Evolutionary conservation across 208 protist genomes (phyloP).

Genomic region (Leishmania martiniquensis): DNA sequence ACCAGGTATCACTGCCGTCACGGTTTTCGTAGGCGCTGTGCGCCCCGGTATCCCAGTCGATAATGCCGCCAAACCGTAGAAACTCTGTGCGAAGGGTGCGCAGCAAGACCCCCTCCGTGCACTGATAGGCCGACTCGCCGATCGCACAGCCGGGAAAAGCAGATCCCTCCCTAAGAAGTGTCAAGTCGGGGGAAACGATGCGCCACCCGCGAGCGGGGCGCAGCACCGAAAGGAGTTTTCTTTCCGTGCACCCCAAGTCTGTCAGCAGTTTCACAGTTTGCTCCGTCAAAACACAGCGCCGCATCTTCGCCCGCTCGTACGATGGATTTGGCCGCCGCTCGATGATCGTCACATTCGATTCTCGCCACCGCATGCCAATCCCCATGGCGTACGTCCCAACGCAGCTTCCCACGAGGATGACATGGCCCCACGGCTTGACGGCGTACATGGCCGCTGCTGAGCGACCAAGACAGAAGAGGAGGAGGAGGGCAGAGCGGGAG

Average conservation of each 20-base stretch:
- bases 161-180: slow-evolving; percentile 45
- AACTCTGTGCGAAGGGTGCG: slow-evolving; percentile 72
- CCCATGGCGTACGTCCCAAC: slow-evolving; percentile 80
- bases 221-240: slow-evolving; percentile 49
- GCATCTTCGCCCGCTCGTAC: slow-evolving; percentile 43
- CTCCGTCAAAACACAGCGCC: slow-evolving; percentile 70
- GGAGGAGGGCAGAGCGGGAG: slow-evolving; percentile 15
- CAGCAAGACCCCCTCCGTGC: slow-evolving; percentile 61
- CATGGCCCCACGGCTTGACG: slow-evolving; percentile 87
- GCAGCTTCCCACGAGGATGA: slow-evolving; percentile 66
- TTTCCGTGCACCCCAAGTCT: slow-evolving; percentile 71
- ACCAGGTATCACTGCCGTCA: slow-evolving; percentile 72
- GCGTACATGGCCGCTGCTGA: slow-evolving; percentile 67
- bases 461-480: slow-evolving; percentile 17
- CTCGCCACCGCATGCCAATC: slow-evolving; percentile 87
- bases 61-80: slow-evolving; percentile 68
- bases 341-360: slow-evolving; percentile 74
- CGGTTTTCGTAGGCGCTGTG: slow-evolving; percentile 66
- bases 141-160: slow-evolving; percentile 75
- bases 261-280: slow-evolving; percentile 73
- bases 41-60: slow-evolving; percentile 67
- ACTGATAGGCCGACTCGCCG: slow-evolving; percentile 73
- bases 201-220: slow-evolving; percentile 61
- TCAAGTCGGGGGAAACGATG: slow-evolving; percentile 52
- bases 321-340: slow-evolving; percentile 51